phyloP scores from a whole-genome alignment of 2,329 filamentous ascomycete species.

The Lomentospora prolificans region DNA sequence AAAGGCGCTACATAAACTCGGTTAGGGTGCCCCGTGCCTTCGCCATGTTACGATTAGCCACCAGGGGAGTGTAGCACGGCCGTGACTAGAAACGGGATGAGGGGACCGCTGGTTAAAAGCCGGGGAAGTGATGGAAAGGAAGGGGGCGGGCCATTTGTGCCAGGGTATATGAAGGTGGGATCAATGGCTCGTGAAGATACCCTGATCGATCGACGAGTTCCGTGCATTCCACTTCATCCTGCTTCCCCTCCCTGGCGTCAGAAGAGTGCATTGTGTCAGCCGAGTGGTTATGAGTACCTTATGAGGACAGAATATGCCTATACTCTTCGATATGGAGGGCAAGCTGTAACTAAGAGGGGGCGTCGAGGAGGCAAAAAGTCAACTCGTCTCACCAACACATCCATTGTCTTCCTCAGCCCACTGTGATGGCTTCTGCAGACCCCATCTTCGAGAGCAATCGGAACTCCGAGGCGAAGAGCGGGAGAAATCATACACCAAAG shows the following conservation, averaged over 20 bases:
- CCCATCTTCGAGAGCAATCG: neutral
- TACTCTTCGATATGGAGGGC: neutral
- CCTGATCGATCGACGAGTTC: neutral
- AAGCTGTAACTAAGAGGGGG: neutral
- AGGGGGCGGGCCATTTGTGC: neutral
- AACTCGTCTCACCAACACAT: neutral
- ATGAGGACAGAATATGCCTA: neutral
- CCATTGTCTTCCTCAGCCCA: neutral
- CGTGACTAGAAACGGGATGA: neutral
- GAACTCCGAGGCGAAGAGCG: neutral
- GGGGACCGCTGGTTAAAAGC: neutral
- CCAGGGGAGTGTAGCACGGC: neutral
- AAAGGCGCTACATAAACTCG: neutral
- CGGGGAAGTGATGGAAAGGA: neutral
- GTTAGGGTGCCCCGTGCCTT: neutral
- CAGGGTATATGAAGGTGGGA: neutral
- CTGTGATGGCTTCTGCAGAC: neutral
- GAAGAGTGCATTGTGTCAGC: neutral
- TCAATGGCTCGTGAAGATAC: neutral
- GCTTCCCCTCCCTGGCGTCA: neutral
- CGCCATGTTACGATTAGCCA: neutral
- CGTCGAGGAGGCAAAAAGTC: neutral
- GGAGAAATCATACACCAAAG: neutral
- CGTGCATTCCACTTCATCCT: neutral
- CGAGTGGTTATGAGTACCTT: neutral